Percentiles rank a stretch among this genome's conserved stretches.
phyloP scores from a whole-genome alignment of 306 rosid genomes.

The Fragaria vesca region DNA sequence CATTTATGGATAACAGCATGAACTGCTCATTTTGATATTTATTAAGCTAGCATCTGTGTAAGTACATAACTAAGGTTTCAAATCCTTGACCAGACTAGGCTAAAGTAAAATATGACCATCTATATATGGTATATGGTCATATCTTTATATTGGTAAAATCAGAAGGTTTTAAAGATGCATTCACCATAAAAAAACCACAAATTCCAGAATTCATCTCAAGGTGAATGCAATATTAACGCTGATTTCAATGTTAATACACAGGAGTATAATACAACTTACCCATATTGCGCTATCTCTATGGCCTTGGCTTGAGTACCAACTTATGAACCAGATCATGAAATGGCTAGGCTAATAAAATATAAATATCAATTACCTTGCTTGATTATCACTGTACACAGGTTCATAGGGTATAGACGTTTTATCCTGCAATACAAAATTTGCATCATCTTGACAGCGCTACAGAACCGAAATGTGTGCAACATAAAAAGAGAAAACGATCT shows the following conservation, averaged over 20 bases:
- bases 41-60: not conserved
- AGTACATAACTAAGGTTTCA: no score
- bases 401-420: conserved; percentile 40
- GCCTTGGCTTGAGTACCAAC: not conserved
- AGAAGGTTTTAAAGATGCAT: not conserved
- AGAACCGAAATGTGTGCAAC: not conserved
- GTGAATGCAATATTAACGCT: not conserved
- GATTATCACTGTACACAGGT: conserved; percentile 50
- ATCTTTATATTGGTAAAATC: not conserved
- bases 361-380: conserved; percentile 40
- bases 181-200: not conserved
- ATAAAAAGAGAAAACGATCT: not conserved
- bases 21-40: not conserved
- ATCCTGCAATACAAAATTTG: conserved; percentile 30
- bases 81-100: no score
- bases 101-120: no score
- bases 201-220: not conserved
- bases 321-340: not conserved
- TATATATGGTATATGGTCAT: no score
- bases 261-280: no score
- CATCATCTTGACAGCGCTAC: not conserved
- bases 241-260: not conserved
- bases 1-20: not conserved
- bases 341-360: not conserved
- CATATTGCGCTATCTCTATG: no score